A percentile compares a stretch with the other conserved stretches of the same genome.
phyloP scores from a whole-genome alignment of 2,329 filamentous ascomycete species.

The Fusarium devonianum region DNA sequence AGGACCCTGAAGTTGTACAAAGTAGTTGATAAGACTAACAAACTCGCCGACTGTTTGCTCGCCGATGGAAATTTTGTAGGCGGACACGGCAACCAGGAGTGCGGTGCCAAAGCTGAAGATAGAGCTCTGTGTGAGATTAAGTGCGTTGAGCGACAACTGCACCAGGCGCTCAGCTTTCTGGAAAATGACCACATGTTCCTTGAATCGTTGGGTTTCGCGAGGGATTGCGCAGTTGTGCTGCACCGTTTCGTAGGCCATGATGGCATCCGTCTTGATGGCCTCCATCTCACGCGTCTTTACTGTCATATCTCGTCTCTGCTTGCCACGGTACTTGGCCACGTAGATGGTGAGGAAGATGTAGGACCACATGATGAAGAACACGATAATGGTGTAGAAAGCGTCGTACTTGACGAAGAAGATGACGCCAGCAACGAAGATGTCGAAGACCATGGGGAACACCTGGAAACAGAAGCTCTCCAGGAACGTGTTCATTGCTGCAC shows the following conservation, averaged over 20 bases:
- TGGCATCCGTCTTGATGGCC: slow-evolving; percentile 56
- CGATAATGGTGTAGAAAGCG: slow-evolving; percentile 56
- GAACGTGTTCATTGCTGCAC: slow-evolving; percentile 57
- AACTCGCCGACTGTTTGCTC: slow-evolving; percentile 63
- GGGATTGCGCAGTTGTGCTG: slow-evolving; percentile 70
- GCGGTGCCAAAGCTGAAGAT: slow-evolving; percentile 69
- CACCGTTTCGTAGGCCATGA: slow-evolving; percentile 63
- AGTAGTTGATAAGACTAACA: slow-evolving; percentile 63
- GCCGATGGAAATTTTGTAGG: slow-evolving; percentile 66
- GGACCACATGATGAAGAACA: slow-evolving; percentile 57
- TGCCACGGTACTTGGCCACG: slow-evolving; percentile 55
- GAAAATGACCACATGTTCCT: slow-evolving; percentile 58
- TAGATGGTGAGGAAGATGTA: slow-evolving; percentile 61
- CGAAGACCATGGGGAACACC: slow-evolving; percentile 58
- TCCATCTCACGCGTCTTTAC: slow-evolving; percentile 56
- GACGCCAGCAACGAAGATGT: slow-evolving; percentile 57
- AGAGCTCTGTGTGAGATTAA: slow-evolving; percentile 69
- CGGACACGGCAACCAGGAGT: slow-evolving; percentile 66
- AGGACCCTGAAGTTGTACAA: slow-evolving; percentile 67
- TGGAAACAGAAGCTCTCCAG: slow-evolving; percentile 58
- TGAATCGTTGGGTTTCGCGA: slow-evolving; percentile 65
- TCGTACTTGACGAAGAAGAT: slow-evolving; percentile 56
- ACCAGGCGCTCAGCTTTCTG: slow-evolving; percentile 50
- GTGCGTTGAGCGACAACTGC: slow-evolving; percentile 47
- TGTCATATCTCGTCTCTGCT: slow-evolving; percentile 54